Conservation (phyloP, 2,329 filamentous ascomycete genomes). For the Plectosphaerella plurivora region DNA sequence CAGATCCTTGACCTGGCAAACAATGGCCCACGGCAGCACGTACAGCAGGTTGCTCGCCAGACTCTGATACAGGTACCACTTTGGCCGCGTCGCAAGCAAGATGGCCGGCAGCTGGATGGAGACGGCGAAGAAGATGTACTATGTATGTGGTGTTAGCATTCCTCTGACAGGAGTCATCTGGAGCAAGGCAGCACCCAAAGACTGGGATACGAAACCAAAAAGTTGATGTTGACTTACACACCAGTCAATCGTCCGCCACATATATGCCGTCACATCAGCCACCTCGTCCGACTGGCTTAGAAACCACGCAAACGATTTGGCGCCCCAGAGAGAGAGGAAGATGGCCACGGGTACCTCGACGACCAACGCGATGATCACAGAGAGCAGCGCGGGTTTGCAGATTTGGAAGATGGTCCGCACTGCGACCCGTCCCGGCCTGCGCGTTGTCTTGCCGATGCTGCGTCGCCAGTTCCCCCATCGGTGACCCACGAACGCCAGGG, state of each 20-base stretch:
- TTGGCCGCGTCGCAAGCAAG: conserved; percentile 57
- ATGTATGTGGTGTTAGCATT: too few relatives aligned
- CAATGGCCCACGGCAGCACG: conserved; percentile 68
- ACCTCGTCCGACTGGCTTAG: conserved; percentile 54
- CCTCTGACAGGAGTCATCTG: too few relatives aligned
- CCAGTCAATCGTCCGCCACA: conserved; percentile 61
- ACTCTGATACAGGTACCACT: conserved; percentile 66
- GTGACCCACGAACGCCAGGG: conserved; percentile 63
- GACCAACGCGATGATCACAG: conserved; percentile 45
- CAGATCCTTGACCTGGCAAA: conserved; percentile 44
- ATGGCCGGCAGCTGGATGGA: conserved; percentile 62
- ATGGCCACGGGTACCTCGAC: conserved; percentile 61
- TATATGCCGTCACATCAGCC: conserved; percentile 55
- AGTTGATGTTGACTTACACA: conserved; percentile 28
- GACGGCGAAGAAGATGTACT: conserved; percentile 63
- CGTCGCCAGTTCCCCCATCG: conserved; percentile 53
- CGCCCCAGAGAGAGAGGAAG: conserved; percentile 56
- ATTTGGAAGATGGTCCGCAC: conserved; percentile 29
- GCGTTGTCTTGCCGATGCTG: conserved; percentile 15
- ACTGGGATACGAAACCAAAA: too few relatives aligned
- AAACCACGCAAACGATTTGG: conserved; percentile 56
- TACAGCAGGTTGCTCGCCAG: conserved; percentile 63
- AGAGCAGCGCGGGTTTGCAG: conserved; percentile 46
- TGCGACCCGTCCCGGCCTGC: conserved; percentile 11
- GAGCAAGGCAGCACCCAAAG: too few relatives aligned